phyloP scores from a whole-genome alignment of 1,284 basidiomycete species.

The Ustilago bromivora region DNA sequence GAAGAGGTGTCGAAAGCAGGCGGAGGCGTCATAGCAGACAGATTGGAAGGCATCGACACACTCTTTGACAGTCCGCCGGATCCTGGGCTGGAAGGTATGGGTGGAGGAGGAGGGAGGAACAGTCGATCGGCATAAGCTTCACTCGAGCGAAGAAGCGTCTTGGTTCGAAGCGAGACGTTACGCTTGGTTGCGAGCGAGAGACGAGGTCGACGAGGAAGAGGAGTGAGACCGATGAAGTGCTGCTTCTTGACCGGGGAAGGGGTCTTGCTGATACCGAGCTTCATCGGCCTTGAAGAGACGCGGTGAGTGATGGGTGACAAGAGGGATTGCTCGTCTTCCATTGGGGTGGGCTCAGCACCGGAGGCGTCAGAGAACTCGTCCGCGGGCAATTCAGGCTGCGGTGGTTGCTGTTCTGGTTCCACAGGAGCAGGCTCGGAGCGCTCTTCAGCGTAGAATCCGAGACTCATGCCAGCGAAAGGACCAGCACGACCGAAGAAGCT shows the following conservation, averaged over 20 bases:
- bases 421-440: constrained; percentile 21
- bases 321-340: constrained; percentile 21
- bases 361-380: constrained; percentile 31
- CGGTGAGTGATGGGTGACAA: constrained; percentile 12
- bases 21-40: constrained; percentile 22
- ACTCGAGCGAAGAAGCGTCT: constrained; percentile 47
- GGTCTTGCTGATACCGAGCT: constrained; percentile 43
- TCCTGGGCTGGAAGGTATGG: constrained; percentile 5
- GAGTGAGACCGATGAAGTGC: constrained; percentile 44
- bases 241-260: constrained; percentile 45
- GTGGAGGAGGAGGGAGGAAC: constrained; percentile 45
- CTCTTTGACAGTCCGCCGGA: constrained; percentile 34
- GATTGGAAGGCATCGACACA: constrained; percentile 42
- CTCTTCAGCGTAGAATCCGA: constrained; percentile 57
- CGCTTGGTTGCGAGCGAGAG: constrained; percentile 46
- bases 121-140: constrained; percentile 48
- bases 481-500: constrained; percentile 57
- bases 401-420: background rate
- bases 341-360: constrained; percentile 20
- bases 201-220: constrained; percentile 45
- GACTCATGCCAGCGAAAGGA: constrained; percentile 43
- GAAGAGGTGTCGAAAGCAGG: constrained; percentile 16
- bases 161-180: constrained; percentile 48
- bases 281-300: constrained; percentile 18
- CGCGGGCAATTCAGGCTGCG: constrained; percentile 8